Evolutionary conservation across 2,329 filamentous ascomycete species (phyloP).

Genomic region (Phialocephala subalpina): DNA sequence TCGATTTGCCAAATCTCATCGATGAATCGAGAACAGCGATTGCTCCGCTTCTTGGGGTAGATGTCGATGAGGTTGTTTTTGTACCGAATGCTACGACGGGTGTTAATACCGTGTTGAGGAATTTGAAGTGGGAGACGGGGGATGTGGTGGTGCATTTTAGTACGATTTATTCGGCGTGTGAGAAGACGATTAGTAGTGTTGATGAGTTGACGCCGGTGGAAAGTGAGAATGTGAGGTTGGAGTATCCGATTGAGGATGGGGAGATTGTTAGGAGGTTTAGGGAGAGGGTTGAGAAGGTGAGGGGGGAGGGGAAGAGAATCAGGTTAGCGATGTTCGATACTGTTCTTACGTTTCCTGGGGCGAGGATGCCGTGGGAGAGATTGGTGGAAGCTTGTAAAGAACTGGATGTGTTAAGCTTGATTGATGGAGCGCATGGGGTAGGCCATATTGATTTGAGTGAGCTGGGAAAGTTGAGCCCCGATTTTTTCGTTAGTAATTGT

Average conservation of each 20-base stretch:
- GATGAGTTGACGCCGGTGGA: neutral
- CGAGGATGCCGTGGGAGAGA: conserved; percentile 78
- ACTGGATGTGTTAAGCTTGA: conserved; percentile 72
- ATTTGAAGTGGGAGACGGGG: conserved; percentile 66
- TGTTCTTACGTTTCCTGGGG: conserved; percentile 79
- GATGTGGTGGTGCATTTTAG: conserved; percentile 82
- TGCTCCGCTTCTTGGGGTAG: conserved; percentile 70
- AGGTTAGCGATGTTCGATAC: conserved; percentile 83
- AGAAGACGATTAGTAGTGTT: conserved; percentile 74
- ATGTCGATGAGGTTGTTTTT: conserved; percentile 73
- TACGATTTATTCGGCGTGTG: conserved; percentile 81
- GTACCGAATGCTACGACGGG: conserved; percentile 80
- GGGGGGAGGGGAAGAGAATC: conserved; percentile 64
- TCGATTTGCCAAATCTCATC: conserved; percentile 67
- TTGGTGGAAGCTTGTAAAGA: conserved; percentile 70
- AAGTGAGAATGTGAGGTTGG: conserved; percentile 22
- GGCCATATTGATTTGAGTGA: conserved; percentile 77
- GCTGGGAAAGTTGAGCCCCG: conserved; percentile 70
- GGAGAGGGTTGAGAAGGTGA: conserved; percentile 59
- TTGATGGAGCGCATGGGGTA: conserved; percentile 86
- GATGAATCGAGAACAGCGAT: conserved; percentile 70
- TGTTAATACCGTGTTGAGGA: conserved; percentile 81
- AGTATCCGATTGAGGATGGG: conserved; percentile 74
- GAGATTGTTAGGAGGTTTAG: conserved; percentile 69
- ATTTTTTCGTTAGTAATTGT: conserved; percentile 88